Evolutionary conservation across 2,329 filamentous ascomycete genomes (phyloP), one percentile per base, ranked within the genome.

Genomic region (Scedosporium minutisporum): DNA sequence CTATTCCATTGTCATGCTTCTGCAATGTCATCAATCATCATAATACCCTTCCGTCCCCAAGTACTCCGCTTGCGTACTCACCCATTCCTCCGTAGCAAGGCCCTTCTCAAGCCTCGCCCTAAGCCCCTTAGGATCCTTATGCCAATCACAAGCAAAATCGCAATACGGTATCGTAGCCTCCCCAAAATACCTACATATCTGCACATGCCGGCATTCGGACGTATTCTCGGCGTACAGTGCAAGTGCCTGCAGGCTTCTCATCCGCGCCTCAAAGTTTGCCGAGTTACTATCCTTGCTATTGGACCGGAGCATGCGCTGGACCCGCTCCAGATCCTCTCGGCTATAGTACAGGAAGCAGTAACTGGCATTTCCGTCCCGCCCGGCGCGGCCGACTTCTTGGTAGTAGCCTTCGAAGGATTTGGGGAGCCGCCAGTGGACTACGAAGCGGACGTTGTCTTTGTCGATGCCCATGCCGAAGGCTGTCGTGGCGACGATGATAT

Each of bases 391-490:
- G 1, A 91, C 93, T 80, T 97, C 93, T 75, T 97, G 93, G 69
- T 97, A 96, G 71, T 95, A 97, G 1, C 93, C 91, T 73, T 97
- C 93, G 71, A 97, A 96, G 3, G 89, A 95, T 71, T 96, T 96
- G 9, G 93, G 91, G 9, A 96, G 82, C 64, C 91, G 89, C 92
- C 93, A 97, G 74, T 97, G 93, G 1, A 95, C 87, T 1, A 97
- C 93, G 69, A 97, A 97, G 2, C 93, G 89, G 10, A 97, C 93
- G 68, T 96, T 89, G 61, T 95, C 87, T 74, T 97, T 97, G 74
- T 97, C 93, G 66, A 97, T 97, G 27, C 93, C 93, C 93, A 97
- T 97, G 2, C 93, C 93, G 69, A 97, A 97, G 0, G 93, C 93
- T 1, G 91, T 97, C 0, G 93, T 97, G 1, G 93, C 93, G 29